These are phyloP conservation scores for Aspergillus ochraceus DNA, from an alignment of 2,329 filamentous ascomycete species.

Conservation along the genomic window DNA sequence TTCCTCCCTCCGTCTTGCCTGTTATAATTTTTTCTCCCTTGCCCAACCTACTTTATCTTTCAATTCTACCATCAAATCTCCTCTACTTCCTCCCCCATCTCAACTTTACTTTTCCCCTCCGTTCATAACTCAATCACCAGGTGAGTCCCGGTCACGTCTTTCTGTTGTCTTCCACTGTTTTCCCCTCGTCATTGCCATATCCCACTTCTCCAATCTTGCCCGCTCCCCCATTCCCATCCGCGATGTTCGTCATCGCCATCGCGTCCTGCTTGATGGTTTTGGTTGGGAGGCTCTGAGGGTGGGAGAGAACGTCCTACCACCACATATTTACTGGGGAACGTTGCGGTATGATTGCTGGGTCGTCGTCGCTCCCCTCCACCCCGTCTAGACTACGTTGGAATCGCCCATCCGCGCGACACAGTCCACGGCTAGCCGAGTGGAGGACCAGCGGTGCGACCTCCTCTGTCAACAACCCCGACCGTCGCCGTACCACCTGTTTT, in stretches of 20 bases:
- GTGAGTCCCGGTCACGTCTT: slow-evolving; percentile 24
- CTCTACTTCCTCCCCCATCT: slow-evolving; percentile 11
- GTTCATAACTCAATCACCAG: slow-evolving; percentile 14
- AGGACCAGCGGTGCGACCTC: slow-evolving; percentile 10
- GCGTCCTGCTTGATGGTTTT: neutral
- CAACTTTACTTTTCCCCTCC: slow-evolving; percentile 6
- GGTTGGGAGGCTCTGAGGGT: neutral
- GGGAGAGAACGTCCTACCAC: neutral
- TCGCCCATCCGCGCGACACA: slow-evolving; percentile 14
- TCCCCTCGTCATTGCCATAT: slow-evolving; percentile 7
- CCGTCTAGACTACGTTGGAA: slow-evolving; percentile 17
- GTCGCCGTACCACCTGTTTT: slow-evolving; percentile 1
- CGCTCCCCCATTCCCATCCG: slow-evolving; percentile 2
- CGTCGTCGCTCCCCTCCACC: neutral
- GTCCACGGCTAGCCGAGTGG: slow-evolving; percentile 18
- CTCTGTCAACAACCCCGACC: slow-evolving; percentile 14
- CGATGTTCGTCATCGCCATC: slow-evolving; percentile 5
- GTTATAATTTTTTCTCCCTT: slow-evolving; percentile 2
- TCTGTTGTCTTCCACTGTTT: slow-evolving; percentile 14
- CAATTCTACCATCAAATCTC: slow-evolving; percentile 3
- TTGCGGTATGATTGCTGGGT: slow-evolving; percentile 11
- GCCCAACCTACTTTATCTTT: neutral
- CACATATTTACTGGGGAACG: neutral
- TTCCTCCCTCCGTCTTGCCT: slow-evolving; percentile 14
- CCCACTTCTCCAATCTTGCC: slow-evolving; percentile 8